These are phyloP conservation scores for Pythium grandisporangium DNA, from an alignment of 352 stramenopile genomes.

Conservation along the genomic window DNA sequence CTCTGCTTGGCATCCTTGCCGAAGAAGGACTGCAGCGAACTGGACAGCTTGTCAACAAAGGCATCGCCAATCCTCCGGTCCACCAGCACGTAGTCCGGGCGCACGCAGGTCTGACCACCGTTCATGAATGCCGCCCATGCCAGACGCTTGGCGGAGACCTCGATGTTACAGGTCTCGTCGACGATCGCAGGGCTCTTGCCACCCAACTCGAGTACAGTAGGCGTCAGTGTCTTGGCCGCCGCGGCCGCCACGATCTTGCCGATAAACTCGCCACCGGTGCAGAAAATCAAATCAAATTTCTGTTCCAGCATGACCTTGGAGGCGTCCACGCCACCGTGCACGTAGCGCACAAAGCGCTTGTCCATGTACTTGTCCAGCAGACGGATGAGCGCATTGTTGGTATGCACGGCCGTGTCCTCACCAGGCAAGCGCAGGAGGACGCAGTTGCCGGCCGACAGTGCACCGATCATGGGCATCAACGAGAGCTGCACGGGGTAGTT, in stretches of 20 bases:
- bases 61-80: slow-evolving; percentile 53
- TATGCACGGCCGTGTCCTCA: slow-evolving; percentile 63
- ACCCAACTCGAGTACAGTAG: slow-evolving; percentile 90
- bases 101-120: slow-evolving; percentile 91
- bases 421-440: slow-evolving; percentile 86
- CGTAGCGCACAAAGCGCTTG: slow-evolving; percentile 49
- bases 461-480: slow-evolving; percentile 67
- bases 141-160: slow-evolving; percentile 65
- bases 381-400: slow-evolving; percentile 30
- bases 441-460: slow-evolving; percentile 88
- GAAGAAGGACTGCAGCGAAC: slow-evolving; percentile 39
- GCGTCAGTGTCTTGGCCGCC: slow-evolving; percentile 91
- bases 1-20: slow-evolving; percentile 34
- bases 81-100: slow-evolving; percentile 91
- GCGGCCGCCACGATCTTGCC: slow-evolving; percentile 86
- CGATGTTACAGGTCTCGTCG: slow-evolving; percentile 47
- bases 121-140: slow-evolving; percentile 86
- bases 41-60: slow-evolving; percentile 32
- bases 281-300: slow-evolving; percentile 71
- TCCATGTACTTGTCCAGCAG: slow-evolving; percentile 57
- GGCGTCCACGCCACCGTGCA: slow-evolving; percentile 65
- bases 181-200: slow-evolving; percentile 88
- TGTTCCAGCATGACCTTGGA: slow-evolving; percentile 65
- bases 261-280: slow-evolving; percentile 55
- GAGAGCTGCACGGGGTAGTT: slow-evolving; percentile 86